phyloP scores from a whole-genome alignment of 2,329 filamentous ascomycete species.

The Scedosporium apiospermum region DNA sequence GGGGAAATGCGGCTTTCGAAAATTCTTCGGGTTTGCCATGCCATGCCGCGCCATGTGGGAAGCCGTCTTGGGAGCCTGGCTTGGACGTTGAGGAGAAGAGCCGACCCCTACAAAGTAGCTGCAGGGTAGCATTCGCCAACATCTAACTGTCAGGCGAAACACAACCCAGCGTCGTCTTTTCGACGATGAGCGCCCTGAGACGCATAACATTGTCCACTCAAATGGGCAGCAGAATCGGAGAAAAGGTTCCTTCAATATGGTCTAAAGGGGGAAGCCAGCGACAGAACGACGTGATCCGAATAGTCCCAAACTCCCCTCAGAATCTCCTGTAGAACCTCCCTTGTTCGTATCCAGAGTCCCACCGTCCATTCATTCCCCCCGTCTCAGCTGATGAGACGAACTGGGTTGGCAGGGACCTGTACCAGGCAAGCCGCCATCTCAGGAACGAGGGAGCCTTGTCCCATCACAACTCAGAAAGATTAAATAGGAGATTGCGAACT shows the following conservation, averaged over 20 bases:
- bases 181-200: neutral
- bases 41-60: neutral
- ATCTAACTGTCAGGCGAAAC: neutral
- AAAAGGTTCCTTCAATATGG: neutral
- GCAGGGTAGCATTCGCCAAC: neutral
- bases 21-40: too few species aligned
- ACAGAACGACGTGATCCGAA: neutral
- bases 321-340: neutral
- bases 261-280: neutral
- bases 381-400: constrained; percentile 1
- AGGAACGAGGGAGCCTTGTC: neutral
- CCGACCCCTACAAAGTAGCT: neutral
- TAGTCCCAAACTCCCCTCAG: neutral
- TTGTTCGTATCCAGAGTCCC: neutral
- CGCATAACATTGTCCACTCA: neutral
- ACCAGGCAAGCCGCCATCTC: neutral
- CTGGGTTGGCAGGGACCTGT: neutral
- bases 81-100: neutral
- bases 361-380: neutral
- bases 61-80: neutral
- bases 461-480: neutral
- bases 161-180: neutral
- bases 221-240: neutral
- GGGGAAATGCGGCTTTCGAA: too few species aligned
- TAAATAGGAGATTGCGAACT: neutral